Conservation (phyloP, 2,329 filamentous ascomycete species). For the Plectosphaerella cucumerina region DNA sequence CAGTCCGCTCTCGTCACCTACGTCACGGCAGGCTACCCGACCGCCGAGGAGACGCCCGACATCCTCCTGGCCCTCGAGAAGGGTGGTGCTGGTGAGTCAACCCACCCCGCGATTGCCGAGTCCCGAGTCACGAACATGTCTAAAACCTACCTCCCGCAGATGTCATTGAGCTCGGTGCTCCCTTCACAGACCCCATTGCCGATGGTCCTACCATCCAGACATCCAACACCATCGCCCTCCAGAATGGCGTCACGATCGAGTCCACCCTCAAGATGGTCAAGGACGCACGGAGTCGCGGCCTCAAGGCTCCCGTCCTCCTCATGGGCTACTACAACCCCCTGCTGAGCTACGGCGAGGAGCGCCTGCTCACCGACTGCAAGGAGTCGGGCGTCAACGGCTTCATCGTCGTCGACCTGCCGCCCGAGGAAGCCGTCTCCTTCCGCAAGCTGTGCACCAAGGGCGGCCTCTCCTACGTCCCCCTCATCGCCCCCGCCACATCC, state of each 20-base stretch:
- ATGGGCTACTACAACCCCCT: constrained; percentile 99
- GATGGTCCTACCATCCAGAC: constrained; percentile 97
- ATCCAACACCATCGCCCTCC: constrained; percentile 82
- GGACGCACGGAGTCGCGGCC: constrained; percentile 70
- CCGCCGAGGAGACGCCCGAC: constrained; percentile 73
- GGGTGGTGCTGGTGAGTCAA: constrained; percentile 74
- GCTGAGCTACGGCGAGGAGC: constrained; percentile 89
- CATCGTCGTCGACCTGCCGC: constrained; percentile 92
- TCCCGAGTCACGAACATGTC: neutral
- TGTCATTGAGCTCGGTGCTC: constrained; percentile 90
- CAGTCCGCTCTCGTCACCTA: constrained; percentile 89
- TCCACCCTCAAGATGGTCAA: constrained; percentile 80
- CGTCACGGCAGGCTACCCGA: constrained; percentile 91
- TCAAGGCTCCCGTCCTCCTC: constrained; percentile 79
- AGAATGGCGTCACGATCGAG: constrained; percentile 82
- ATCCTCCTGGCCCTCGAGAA: constrained; percentile 87
- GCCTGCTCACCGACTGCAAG: constrained; percentile 77
- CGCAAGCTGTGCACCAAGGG: constrained; percentile 75
- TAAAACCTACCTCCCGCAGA: constrained; percentile 49
- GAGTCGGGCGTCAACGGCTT: constrained; percentile 89
- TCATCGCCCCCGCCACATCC: constrained; percentile 91
- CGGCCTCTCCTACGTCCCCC: constrained; percentile 89
- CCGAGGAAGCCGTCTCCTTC: constrained; percentile 93
- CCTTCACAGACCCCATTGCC: constrained; percentile 97
- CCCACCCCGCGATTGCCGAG: neutral